Base-by-base conservation (phyloP, 257 asterid genomes). In the Salvia miltiorrhiza region DNA sequence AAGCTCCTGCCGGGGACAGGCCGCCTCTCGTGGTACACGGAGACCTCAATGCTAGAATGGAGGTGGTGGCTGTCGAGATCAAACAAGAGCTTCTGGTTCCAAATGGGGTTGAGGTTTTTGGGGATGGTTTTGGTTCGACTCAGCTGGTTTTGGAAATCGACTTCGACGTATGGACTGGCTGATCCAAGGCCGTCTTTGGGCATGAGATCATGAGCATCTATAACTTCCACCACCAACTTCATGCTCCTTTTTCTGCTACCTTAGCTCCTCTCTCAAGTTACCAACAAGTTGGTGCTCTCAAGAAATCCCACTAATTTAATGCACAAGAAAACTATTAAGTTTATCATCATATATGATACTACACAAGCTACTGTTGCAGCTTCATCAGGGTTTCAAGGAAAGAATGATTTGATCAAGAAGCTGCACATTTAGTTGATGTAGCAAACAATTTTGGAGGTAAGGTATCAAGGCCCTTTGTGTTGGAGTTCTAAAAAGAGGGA, bases 151-250 rank as follows among this genome's bases (percentile, higher is more conserved):
- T 79, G 84, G 73, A 87, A 87, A 77, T 89, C 96, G 43, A 87
- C 88, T 72, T 87, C 87, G 64, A 87, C 90, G 70, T 72, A 89
- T 74, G 96, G 88, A 66, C 78, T 85, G 16, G 86, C 79, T 74
- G 96, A 87, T 71, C 95, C 95, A 69, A 76, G 80, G 23, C 91
- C 89, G 48, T 89, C 92, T 89, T 74, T 85, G 30, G 95, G 95
- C 82, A 81, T 79, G 23, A 87, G 89, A 81, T 84, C 89, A 75
- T 78, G 83, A 56, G 95, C 95, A 85, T 89, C 92, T 65, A 87
- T 75, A 33, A 87, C 90, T 82, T 90, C 87, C 44, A 90, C 82
- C 50, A 81, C 83, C 65, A 87, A 80, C 81, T 82, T 86, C 93
- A 82, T 85, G 54, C 70, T 72, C 60, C 80, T 73, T 81, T 85